Conservation (phyloP, 2,329 filamentous ascomycete genomes). For the Elsinoe arachidis region DNA sequence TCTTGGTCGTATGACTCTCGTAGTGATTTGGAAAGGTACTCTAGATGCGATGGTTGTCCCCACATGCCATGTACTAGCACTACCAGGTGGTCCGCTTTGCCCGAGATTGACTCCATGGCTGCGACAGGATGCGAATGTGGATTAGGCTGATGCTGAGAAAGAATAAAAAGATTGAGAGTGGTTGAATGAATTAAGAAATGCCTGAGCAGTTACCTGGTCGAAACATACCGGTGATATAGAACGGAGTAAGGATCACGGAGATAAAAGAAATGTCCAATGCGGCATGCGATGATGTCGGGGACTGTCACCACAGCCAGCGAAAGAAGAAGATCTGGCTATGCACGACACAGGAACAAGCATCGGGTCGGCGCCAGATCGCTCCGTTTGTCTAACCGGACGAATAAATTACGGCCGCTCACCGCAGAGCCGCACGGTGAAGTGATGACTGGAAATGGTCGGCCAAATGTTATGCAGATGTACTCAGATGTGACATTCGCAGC, state of each 20-base stretch:
- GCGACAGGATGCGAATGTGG: background rate
- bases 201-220: background rate
- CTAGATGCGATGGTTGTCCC: constrained; percentile 70
- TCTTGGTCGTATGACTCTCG: constrained; percentile 54
- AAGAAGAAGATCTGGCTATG: background rate
- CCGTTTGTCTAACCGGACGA: background rate
- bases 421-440: background rate
- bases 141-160: background rate
- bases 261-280: background rate
- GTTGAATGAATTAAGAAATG: background rate
- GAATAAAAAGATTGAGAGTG: background rate
- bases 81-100: constrained; percentile 58
- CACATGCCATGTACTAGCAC: constrained; percentile 72
- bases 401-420: constrained; percentile 4
- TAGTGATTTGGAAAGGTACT: constrained; percentile 57
- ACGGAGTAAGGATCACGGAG: background rate
- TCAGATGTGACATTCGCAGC: background rate
- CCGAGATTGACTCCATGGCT: constrained; percentile 8
- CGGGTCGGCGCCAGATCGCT: constrained; percentile 9
- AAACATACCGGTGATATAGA: background rate
- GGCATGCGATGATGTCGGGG: constrained; percentile 3
- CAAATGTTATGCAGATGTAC: background rate
- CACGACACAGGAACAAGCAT: background rate
- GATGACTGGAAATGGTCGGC: background rate
- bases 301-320: background rate